These are phyloP conservation scores for Dioscorea alata DNA, from an alignment of 106 monocot species.

Conservation along the genomic window DNA sequence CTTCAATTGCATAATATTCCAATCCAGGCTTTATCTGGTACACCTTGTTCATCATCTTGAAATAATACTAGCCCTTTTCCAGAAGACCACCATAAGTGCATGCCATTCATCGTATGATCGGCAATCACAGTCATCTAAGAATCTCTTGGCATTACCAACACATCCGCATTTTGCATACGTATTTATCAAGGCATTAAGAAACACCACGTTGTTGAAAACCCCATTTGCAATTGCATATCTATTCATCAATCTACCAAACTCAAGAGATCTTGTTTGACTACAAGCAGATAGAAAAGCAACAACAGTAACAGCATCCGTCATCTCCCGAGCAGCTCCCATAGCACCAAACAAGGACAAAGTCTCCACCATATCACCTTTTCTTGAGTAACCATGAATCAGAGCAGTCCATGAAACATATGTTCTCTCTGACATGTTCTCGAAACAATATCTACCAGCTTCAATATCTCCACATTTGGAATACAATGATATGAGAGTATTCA, in stretches of 20 bases:
- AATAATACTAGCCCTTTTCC: conserved; percentile 18
- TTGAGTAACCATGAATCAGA: conserved; percentile 21
- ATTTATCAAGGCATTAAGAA: conserved; percentile 29
- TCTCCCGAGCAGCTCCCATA: conserved; percentile 28
- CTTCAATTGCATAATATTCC: conserved; percentile 42
- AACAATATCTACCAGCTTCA: conserved; percentile 16
- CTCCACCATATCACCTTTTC: conserved; percentile 13
- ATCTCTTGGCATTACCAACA: conserved; percentile 14
- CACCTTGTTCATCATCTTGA: conserved; percentile 23
- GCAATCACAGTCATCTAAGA: conserved; percentile 35
- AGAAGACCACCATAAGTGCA: conserved; percentile 42
- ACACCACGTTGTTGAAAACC: conserved; percentile 10
- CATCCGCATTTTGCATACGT: conserved; percentile 48
- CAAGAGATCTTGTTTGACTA: conserved; percentile 22
- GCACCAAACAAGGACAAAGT: conserved; percentile 19
- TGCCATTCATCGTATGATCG: conserved; percentile 40
- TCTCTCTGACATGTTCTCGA: conserved; percentile 15
- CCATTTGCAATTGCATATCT: conserved; percentile 14
- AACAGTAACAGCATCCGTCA: conserved; percentile 25
- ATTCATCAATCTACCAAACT: conserved; percentile 26
- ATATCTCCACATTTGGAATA: conserved; percentile 30
- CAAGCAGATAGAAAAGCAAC: conserved; percentile 37
- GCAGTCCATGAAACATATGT: conserved; percentile 34
- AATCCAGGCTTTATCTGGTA: conserved; percentile 21
- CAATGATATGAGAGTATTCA: conserved; percentile 30